Base-by-base conservation (phyloP, 345 rosid species). In the Moringa oleifera region DNA sequence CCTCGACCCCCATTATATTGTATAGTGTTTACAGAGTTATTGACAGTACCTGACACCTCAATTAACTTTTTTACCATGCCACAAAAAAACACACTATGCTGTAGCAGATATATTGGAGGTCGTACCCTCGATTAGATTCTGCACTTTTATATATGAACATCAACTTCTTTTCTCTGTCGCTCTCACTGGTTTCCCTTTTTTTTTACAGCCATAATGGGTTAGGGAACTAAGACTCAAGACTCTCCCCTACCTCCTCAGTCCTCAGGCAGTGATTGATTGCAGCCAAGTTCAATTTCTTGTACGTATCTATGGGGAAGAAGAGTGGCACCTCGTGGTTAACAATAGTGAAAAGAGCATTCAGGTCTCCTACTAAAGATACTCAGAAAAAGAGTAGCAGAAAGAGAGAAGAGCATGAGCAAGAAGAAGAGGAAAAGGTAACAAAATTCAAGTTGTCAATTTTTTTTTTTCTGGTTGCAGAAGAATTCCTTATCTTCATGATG, bases 281-380 rank as follows among this genome's bases (percentile, higher is more conserved):
- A 15, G 12, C 12, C 6, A 41, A 41, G 13, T 41, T 41, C 17
- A 41, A 41, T 46, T 37, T 47, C 51, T 18, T 61, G 50, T 23
- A 31, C 31, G 25, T 58, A 22, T 59, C 47, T 20, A 89, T 88
- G 98, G 89, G 89, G 59, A 92, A 87, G 84, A 85, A 77, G 63
- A 75, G 73, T 49, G 83, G 83, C 22, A 70, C 75, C 59, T 92
- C 96, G 8, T 93, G 97, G 98, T 69, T 93, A 69, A 76, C 83
- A 21, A 71, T 73, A 52, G 96, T 93, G 65, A 90, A 85, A 79
- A 90, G 85, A 66, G 89, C 87, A 56, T 86, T 93, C 69, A 78
- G 89, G 77, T 92, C 96, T 73, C 91, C 95, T 11, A 65, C 80
- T 36, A 92, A 87, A 58, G 93, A 85, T 19, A 76, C 63, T 57